These are phyloP conservation scores for Scolecobasidium constrictum DNA, from an alignment of 2,329 filamentous ascomycete genomes.

Conservation along the genomic window DNA sequence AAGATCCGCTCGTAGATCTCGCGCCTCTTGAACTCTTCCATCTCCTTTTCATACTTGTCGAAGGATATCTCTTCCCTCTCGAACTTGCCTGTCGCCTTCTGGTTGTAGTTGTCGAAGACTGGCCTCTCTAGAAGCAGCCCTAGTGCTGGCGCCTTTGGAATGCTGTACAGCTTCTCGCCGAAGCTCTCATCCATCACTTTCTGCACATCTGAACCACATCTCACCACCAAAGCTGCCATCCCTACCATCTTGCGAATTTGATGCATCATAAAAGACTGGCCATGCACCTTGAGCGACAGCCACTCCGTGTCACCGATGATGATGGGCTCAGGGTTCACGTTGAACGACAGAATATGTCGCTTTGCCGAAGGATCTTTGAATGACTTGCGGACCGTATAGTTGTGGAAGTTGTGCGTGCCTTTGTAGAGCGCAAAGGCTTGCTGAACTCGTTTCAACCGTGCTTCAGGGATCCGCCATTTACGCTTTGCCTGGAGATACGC, in stretches of 20 bases:
- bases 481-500: conserved; percentile 77
- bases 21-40: conserved; percentile 80
- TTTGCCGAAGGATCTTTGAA: conserved; percentile 74
- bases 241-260: conserved; percentile 99
- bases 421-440: conserved; percentile 62
- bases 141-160: conserved; percentile 86
- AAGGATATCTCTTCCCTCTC: conserved; percentile 67
- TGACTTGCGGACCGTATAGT: conserved; percentile 89
- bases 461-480: conserved; percentile 65
- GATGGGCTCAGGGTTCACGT: conserved; percentile 46
- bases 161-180: conserved; percentile 56
- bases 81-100: conserved; percentile 52
- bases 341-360: conserved; percentile 86
- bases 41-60: conserved; percentile 61
- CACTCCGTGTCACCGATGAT: conserved; percentile 88
- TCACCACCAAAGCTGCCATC: conserved; percentile 74
- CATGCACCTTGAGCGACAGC: conserved; percentile 91
- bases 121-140: conserved; percentile 83
- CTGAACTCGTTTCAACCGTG: conserved; percentile 65
- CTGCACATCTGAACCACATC: conserved; percentile 65
- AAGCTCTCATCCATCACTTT: conserved; percentile 64
- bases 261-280: conserved; percentile 99
- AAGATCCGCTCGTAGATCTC: conserved; percentile 92
- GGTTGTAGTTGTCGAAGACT: conserved; percentile 85
- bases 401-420: conserved; percentile 89